These are phyloP conservation scores for Centrapalus pauciflorus DNA, from an alignment of 129 eudicot genomes.

Conservation along the genomic window DNA sequence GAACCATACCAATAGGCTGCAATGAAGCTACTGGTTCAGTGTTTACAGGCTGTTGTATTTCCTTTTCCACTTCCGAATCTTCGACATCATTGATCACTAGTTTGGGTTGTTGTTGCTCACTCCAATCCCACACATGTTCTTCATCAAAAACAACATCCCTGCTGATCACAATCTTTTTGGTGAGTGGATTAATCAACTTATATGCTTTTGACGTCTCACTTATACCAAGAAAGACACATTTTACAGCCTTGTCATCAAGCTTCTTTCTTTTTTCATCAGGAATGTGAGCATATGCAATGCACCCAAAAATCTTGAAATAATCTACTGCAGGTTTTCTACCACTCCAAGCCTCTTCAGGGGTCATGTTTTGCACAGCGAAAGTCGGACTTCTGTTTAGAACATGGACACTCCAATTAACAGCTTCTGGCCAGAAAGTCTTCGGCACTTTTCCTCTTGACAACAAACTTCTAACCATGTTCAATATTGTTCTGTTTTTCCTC, in stretches of 20 bases:
- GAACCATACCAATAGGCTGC: no score
- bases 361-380: not conserved
- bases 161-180: not conserved
- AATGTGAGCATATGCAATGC: no score
- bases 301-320: no score
- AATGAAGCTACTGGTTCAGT: not conserved
- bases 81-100: not conserved
- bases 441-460: not conserved
- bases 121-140: not conserved
- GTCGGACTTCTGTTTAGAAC: not conserved
- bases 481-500: not conserved
- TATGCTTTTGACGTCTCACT: no score
- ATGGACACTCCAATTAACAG: not conserved
- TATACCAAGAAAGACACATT: no score
- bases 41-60: not conserved
- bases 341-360: not conserved
- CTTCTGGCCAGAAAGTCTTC: not conserved
- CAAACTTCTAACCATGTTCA: not conserved
- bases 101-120: no score
- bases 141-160: constrained; percentile 6
- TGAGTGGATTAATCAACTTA: no score
- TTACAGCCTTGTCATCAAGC: no score
- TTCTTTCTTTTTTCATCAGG: no score
- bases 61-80: not conserved
- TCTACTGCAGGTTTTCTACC: not conserved